Base-by-base conservation (phyloP, 2,329 filamentous ascomycete species). In the Penicillium oxalicum region DNA sequence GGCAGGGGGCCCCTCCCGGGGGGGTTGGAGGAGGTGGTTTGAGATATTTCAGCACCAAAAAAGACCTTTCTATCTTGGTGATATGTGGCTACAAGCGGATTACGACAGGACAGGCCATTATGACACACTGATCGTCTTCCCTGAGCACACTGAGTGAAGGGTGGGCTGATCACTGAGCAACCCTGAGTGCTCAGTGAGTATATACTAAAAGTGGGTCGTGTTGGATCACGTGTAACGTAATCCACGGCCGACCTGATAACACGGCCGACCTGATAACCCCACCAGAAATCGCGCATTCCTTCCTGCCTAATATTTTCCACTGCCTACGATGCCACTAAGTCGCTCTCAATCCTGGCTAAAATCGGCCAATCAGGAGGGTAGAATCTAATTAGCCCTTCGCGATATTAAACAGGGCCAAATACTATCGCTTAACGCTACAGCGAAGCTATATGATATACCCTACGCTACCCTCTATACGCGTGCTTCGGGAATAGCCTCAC, bases 121-220 rank as follows among this genome's bases (percentile, higher is more conserved):
- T 18, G 32, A 18, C 7, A 27, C 34, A 6, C 18, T 48, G 36
- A 42, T 45, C 8, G 8, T 45, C 36, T 39, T 12, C 37, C 28
- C 41, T 44, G 11, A 41, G 40, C 13, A 44, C 18, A 9, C 35
- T 34, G 29, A 50, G 44, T 44, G 40, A 48, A 45, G 41, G 37
- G 37, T 42, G 33, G 48, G 49, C 27, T 24, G 33, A 48, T 40
- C 45, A 32, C 37, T 40, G 5, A 51, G 41, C 36, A 51, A 13
- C 34, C 44, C 29, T 46, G 11, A 41, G 44, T 13, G 29, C 25
- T 47, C 37, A 38, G 38, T n/a, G 13, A 50, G 45, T 25, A 41
- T 24, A 41, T 24, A 32, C 12, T 29, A 41, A 41, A 33, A 12
- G 28, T 41, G 40, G 40, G 28, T 11, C 27, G 28, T 25, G 12